These are phyloP conservation scores for Malus hybrid DNA, from an alignment of 331 rosid genomes.

Conservation along the genomic window DNA sequence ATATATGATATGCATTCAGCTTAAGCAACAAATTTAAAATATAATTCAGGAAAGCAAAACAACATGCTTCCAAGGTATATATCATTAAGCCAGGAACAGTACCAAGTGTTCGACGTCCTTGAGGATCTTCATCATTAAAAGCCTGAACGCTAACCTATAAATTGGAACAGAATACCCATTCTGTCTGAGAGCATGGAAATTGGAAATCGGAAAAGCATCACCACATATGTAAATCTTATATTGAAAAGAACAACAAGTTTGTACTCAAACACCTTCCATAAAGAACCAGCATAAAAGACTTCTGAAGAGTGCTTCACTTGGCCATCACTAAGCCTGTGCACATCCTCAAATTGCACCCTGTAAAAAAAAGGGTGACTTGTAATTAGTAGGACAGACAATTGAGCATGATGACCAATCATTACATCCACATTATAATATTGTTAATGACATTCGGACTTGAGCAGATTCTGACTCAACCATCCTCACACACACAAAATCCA, in stretches of 20 bases:
- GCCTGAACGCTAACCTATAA: conserved; percentile 94
- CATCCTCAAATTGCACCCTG: conserved; percentile 96
- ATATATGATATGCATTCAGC: conserved; percentile 7
- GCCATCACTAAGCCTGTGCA: conserved; percentile 96
- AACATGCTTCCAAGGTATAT: conserved; percentile 8
- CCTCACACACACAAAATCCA: background rate
- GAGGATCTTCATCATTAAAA: conserved; percentile 92
- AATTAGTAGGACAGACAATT: conserved; percentile 4
- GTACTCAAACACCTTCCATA: conserved; percentile 73
- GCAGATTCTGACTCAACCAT: background rate
- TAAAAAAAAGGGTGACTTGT: background rate
- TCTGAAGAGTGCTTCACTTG: conserved; percentile 97
- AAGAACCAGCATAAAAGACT: conserved; percentile 90
- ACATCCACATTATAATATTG: background rate
- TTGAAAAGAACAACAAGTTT: conserved; percentile 10
- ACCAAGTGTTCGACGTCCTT: conserved; percentile 94
- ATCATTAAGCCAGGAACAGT: conserved; percentile 19
- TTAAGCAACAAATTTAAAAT: conserved; percentile 2
- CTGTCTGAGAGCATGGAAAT: conserved; percentile 13
- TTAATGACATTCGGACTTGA: background rate
- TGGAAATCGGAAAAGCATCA: background rate
- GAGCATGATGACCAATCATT: background rate
- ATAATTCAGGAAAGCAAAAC: background rate
- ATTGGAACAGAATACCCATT: conserved; percentile 23
- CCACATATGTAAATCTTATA: background rate